A percentile compares a stretch with the other conserved stretches of the same genome.
Evolutionary conservation across 805 yeast genomes (phyloP).

Genomic region (Saccharomycopsis babjevae): DNA sequence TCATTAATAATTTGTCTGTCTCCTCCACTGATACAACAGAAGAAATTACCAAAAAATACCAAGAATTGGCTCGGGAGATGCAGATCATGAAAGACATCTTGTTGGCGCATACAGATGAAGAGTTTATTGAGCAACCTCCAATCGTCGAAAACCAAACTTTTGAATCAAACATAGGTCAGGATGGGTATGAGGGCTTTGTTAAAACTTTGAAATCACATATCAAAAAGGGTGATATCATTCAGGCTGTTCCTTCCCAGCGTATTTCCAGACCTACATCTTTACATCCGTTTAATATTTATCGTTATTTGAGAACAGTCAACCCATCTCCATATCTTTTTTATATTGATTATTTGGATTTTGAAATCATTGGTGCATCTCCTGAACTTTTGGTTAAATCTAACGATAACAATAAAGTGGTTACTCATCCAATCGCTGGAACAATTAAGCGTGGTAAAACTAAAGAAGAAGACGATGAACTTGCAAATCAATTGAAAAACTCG

Average conservation of each 20-base stretch:
- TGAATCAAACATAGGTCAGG: constrained; percentile 84
- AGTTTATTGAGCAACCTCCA: constrained; percentile 65
- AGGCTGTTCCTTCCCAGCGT: constrained; percentile 97
- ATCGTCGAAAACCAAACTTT: constrained; percentile 60
- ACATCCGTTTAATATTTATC: constrained; percentile 93
- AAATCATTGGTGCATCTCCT: constrained; percentile 95
- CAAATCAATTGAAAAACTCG: constrained; percentile 60
- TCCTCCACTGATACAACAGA: constrained; percentile 24
- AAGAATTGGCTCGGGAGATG: constrained; percentile 48
- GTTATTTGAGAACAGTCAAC: constrained; percentile 89
- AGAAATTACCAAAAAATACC: constrained; percentile 32
- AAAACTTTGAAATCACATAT: constrained; percentile 67
- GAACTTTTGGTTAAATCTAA: constrained; percentile 85
- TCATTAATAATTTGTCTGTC: constrained; percentile 68
- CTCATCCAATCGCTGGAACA: constrained; percentile 98
- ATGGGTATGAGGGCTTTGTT: constrained; percentile 85
- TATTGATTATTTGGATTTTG: constrained; percentile 85
- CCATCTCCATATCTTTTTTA: constrained; percentile 97
- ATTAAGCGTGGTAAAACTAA: constrained; percentile 80
- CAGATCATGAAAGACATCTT: constrained; percentile 42
- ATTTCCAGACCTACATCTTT: constrained; percentile 89
- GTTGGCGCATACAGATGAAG: constrained; percentile 34
- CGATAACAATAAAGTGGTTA: constrained; percentile 57
- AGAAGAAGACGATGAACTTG: constrained; percentile 84
- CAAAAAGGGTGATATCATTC: constrained; percentile 86